Evolutionary conservation across 202 grass and related monocot species (phyloP), one percentile per base, ranked within the genome.

Genomic region (Zizania palustris): DNA sequence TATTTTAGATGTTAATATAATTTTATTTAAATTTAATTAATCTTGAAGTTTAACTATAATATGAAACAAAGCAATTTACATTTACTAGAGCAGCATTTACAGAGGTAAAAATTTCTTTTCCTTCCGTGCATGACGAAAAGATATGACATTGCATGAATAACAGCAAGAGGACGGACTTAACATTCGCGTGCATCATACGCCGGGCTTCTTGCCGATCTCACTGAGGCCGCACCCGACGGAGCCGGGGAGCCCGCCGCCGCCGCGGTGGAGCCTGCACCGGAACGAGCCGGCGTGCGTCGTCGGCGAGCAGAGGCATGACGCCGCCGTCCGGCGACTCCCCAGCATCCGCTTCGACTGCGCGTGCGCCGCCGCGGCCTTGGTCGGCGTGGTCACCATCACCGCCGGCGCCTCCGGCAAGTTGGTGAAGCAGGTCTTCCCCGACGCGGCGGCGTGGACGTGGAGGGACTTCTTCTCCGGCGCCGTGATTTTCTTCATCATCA

Each of bases 191-290:
- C 28, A 28, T 28, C 65, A 84, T 48, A 49, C 68, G 41, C 42
- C 63, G 16, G 77, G 15, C 21, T 78, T 83, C 80, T 80, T 61
- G 16, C 71, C 75, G 54, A 81, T 74, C 35, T 93, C 87, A 42
- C 61, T 58, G 37, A 88, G 67, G 21, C 61, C 75, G n/a, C 74
- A 54, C 58, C 84, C 80, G 55, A 67, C 45, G 5, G 80, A 81
- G 5, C 66, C 65, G 20, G 28, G 42, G 33, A 16, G 22, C 6
- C 39, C 28, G 28, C 28, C 45, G 51, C 35, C 54, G 72, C 46
- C 78, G 34, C 91, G 84, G 74, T 93, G 91, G 71, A 93, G 87
- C 60, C 91, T 82, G 74, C 91, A 93, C 34, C 91, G 84, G 77
- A 93, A 93, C 36, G 91, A 93, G 0, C 87, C 87, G 39, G 67